These are phyloP conservation scores for Penicillium taxi DNA, from an alignment of 495 filamentous ascomycete species.

Conservation along the genomic window DNA sequence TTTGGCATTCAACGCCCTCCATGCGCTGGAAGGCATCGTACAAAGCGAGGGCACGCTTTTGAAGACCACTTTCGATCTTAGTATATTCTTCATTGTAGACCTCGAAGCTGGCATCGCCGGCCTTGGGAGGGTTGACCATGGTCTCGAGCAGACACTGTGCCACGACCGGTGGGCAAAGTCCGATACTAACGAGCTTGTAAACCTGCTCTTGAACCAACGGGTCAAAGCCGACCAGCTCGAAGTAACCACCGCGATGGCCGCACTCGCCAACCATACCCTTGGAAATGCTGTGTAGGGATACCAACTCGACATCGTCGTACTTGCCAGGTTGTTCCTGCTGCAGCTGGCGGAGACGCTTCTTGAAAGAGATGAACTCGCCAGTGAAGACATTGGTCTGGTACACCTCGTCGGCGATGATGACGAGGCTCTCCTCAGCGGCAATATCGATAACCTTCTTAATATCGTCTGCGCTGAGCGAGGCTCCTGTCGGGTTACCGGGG, in stretches of 20 bases:
- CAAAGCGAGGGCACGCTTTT: constrained; percentile 70
- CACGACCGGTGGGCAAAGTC: constrained; percentile 87
- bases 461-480: constrained; percentile 67
- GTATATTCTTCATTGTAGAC: constrained; percentile 81
- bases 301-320: constrained; percentile 82
- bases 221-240: constrained; percentile 87
- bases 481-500: constrained; percentile 94
- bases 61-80: constrained; percentile 65
- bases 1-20: constrained; percentile 88
- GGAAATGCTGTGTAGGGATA: constrained; percentile 74
- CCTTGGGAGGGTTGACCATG: constrained; percentile 88
- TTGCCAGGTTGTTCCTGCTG: constrained; percentile 65
- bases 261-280: constrained; percentile 99
- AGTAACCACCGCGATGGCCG: constrained; percentile 94
- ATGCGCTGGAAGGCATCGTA: constrained; percentile 85
- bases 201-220: constrained; percentile 80
- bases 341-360: constrained; percentile 74
- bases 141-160: constrained; percentile 93
- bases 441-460: constrained; percentile 75
- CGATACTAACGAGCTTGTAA: constrained; percentile 97
- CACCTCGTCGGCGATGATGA: constrained; percentile 91
- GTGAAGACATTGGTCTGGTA: constrained; percentile 98
- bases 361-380: constrained; percentile 91
- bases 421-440: constrained; percentile 76
- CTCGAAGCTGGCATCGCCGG: constrained; percentile 71